Conservation (phyloP, 305 asterid genomes). For the Fraxinus albicans region DNA sequence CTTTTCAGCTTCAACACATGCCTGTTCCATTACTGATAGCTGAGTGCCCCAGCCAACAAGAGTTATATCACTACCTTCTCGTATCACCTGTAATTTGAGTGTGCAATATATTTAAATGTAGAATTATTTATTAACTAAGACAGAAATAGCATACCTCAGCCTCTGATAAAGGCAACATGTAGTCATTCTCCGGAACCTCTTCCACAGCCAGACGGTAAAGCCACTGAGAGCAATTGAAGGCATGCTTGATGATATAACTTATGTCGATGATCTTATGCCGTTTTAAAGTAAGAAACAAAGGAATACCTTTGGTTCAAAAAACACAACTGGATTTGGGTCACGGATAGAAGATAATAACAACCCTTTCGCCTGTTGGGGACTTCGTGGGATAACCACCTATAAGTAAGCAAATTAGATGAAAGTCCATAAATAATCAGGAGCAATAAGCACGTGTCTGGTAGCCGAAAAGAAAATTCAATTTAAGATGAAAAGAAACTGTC, state of each 20-base stretch:
- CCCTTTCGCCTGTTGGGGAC: constrained; percentile 94
- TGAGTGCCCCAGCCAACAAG: constrained; percentile 99
- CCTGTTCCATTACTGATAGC: constrained; percentile 80
- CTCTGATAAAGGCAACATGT: constrained; percentile 83
- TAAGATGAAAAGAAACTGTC: constrained; percentile 7
- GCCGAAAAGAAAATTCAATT: constrained; percentile 1
- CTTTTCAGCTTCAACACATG: constrained; percentile 86
- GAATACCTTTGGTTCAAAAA: constrained; percentile 90
- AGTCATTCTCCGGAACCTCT: constrained; percentile 86
- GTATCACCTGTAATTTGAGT: constrained; percentile 62
- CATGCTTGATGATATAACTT: background rate
- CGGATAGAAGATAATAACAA: constrained; percentile 74
- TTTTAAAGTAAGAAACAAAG: constrained; percentile 6
- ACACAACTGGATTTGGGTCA: constrained; percentile 90
- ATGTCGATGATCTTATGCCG: background rate
- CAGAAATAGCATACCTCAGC: constrained; percentile 71
- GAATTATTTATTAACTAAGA: constrained; percentile 4
- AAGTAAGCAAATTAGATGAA: constrained; percentile 12
- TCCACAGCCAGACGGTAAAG: constrained; percentile 94
- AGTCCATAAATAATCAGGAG: constrained; percentile 8
- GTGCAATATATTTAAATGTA: constrained; percentile 11
- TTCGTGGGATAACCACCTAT: constrained; percentile 94
- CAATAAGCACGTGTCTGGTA: background rate
- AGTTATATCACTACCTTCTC: constrained; percentile 90
- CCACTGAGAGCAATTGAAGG: constrained; percentile 55